Conservation (phyloP, 2,329 filamentous ascomycete genomes). For the Pseudopyrenochaeta lycopersici region DNA sequence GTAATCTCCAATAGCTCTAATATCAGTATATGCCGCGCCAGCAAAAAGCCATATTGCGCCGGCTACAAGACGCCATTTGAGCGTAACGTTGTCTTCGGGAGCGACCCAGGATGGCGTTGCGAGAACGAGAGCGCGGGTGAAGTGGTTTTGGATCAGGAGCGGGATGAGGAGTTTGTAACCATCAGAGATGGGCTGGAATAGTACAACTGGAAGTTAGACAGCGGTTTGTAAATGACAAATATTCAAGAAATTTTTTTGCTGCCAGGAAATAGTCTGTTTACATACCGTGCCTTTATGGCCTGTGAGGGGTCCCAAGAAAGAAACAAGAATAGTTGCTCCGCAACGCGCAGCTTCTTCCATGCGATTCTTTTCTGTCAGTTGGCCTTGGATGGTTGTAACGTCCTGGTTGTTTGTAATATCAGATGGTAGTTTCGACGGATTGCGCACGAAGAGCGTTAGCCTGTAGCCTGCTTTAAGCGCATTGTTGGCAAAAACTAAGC, state of each 20-base stretch:
- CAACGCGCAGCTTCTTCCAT: slow-evolving; percentile 3
- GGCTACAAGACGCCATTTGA: neutral
- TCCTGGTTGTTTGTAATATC: neutral
- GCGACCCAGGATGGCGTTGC: slow-evolving; percentile 3
- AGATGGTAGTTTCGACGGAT: slow-evolving; percentile 7
- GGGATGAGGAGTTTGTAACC: slow-evolving; percentile 10
- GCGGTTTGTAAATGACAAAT: neutral
- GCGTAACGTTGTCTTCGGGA: neutral
- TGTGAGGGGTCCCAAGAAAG: slow-evolving; percentile 3
- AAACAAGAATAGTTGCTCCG: slow-evolving; percentile 7
- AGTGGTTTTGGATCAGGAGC: slow-evolving; percentile 3
- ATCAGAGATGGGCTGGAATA: slow-evolving; percentile 3
- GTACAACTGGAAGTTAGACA: neutral
- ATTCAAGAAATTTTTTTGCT: too few species aligned
- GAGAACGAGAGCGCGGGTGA: slow-evolving; percentile 5
- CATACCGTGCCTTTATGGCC: neutral
- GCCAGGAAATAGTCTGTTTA: neutral
- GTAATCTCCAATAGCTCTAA: neutral
- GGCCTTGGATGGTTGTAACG: slow-evolving; percentile 1
- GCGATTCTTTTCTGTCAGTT: neutral
- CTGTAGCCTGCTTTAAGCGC: slow-evolving; percentile 3
- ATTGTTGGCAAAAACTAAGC: slow-evolving; percentile 6
- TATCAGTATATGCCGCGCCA: neutral
- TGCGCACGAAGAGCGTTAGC: slow-evolving; percentile 13
- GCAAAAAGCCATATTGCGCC: neutral